Conservation (phyloP, 2,329 filamentous ascomycete genomes). For the Aschersonia sp. region DNA sequence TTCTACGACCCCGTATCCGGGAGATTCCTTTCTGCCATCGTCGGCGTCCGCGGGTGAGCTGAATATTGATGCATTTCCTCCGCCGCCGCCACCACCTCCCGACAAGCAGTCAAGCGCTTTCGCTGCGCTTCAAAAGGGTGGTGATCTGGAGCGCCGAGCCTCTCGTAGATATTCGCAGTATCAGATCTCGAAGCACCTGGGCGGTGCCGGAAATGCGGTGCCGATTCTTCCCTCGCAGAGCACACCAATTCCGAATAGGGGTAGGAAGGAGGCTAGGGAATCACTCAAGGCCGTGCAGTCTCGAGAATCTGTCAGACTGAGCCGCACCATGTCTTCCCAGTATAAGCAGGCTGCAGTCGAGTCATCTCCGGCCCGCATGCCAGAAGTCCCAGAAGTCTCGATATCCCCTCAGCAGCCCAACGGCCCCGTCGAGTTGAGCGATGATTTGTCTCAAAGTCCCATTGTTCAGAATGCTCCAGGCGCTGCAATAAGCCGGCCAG, state of each 20-base stretch:
- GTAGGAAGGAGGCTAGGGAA: slow-evolving; percentile 64
- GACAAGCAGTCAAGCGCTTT: slow-evolving; percentile 82
- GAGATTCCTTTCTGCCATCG: slow-evolving; percentile 36
- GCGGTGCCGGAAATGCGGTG: slow-evolving; percentile 65
- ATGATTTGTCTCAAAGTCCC: slow-evolving; percentile 37
- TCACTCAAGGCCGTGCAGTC: slow-evolving; percentile 58
- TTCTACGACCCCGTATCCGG: slow-evolving; percentile 56
- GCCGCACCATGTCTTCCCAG: slow-evolving; percentile 30
- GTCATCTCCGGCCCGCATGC: slow-evolving; percentile 44
- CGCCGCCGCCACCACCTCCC: slow-evolving; percentile 56
- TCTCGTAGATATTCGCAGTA: slow-evolving; percentile 92
- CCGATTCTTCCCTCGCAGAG: slow-evolving; percentile 77
- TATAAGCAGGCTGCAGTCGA: slow-evolving; percentile 32
- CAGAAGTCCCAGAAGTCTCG: slow-evolving; percentile 51
- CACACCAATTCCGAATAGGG: slow-evolving; percentile 72
- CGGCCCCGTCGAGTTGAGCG: slow-evolving; percentile 3
- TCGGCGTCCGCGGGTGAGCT: slow-evolving; percentile 26
- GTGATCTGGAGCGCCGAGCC: slow-evolving; percentile 81
- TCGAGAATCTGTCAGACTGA: slow-evolving; percentile 35
- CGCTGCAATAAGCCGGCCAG: slow-evolving; percentile 44
- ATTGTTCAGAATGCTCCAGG: slow-evolving; percentile 48
- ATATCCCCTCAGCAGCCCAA: slow-evolving; percentile 9
- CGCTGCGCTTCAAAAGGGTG: slow-evolving; percentile 78
- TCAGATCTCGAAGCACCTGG: slow-evolving; percentile 89
- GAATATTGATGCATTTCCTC: slow-evolving; percentile 52